phyloP scores from a whole-genome alignment of 164 flowering plant species.

The Vitis riparia region DNA sequence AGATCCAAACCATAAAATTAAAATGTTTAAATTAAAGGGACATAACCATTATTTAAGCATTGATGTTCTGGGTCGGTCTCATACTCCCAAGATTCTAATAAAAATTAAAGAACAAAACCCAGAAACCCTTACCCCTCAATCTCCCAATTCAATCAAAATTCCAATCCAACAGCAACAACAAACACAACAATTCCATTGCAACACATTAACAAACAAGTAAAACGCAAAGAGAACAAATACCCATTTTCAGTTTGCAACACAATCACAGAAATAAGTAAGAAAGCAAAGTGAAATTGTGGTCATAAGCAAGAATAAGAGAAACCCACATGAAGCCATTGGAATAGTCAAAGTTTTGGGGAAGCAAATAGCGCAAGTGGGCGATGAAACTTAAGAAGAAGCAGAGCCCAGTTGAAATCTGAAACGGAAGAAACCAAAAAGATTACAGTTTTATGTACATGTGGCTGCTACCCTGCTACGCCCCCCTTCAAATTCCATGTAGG shows the following conservation, averaged over 20 bases:
- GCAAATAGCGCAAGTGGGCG: not conserved
- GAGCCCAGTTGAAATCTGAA: constrained; percentile 3
- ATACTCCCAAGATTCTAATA: not conserved
- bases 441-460: too few relatives aligned
- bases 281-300: not conserved
- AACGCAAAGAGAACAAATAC: not conserved
- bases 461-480: too few relatives aligned
- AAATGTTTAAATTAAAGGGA: not conserved
- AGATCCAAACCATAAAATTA: too few relatives aligned
- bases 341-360: not conserved
- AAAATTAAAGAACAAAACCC: not conserved
- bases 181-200: not conserved
- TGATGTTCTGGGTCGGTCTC: not conserved
- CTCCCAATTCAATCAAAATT: not conserved
- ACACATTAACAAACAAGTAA: not conserved
- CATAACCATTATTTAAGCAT: not conserved
- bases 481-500: too few relatives aligned
- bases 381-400: not conserved
- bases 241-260: not conserved
- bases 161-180: too few relatives aligned
- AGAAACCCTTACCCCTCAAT: constrained; percentile 1
- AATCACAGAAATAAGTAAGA: not conserved
- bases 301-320: constrained; percentile 15
- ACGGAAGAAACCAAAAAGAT: not conserved
- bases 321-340: constrained; percentile 53